phyloP scores from a whole-genome alignment of 2,329 filamentous ascomycete genomes.

The Lachnellula willkommii region DNA sequence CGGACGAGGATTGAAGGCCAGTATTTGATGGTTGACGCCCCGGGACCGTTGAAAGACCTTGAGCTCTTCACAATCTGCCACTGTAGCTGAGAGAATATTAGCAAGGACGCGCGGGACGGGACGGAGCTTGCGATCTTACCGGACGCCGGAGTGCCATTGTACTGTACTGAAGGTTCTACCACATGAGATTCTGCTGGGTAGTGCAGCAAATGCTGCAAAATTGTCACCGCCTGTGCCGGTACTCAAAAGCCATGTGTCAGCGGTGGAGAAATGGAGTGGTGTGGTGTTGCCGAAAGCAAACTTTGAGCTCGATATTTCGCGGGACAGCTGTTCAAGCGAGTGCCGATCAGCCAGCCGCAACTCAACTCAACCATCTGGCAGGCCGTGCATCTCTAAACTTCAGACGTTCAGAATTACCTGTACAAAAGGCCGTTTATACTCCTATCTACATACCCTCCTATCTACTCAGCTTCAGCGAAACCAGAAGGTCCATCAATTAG shows the following conservation, averaged over 20 bases:
- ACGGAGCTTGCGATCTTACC: slow-evolving; percentile 19
- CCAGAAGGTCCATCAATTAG: no score
- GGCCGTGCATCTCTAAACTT: no score
- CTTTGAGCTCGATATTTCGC: neutral
- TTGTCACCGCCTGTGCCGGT: slow-evolving; percentile 25
- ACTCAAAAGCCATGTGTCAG: slow-evolving; percentile 23
- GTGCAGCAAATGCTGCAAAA: slow-evolving; percentile 31
- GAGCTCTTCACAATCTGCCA: slow-evolving; percentile 7
- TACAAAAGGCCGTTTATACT: no score
- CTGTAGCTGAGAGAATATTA: slow-evolving; percentile 7
- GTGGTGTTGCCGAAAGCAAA: slow-evolving; percentile 1
- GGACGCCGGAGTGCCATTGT: slow-evolving; percentile 26
- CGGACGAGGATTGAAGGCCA: neutral
- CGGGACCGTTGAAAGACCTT: neutral
- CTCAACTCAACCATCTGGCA: neutral
- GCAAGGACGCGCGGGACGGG: slow-evolving; percentile 3
- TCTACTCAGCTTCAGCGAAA: no score
- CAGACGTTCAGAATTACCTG: no score
- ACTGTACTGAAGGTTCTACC: neutral
- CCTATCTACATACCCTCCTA: no score
- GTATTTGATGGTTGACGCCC: neutral
- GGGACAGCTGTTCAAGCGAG: neutral
- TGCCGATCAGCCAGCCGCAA: neutral
- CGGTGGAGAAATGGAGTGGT: neutral
- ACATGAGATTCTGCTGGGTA: slow-evolving; percentile 2